phyloP scores from a whole-genome alignment of 2,329 filamentous ascomycete species.

The Scedosporium minutisporum region DNA sequence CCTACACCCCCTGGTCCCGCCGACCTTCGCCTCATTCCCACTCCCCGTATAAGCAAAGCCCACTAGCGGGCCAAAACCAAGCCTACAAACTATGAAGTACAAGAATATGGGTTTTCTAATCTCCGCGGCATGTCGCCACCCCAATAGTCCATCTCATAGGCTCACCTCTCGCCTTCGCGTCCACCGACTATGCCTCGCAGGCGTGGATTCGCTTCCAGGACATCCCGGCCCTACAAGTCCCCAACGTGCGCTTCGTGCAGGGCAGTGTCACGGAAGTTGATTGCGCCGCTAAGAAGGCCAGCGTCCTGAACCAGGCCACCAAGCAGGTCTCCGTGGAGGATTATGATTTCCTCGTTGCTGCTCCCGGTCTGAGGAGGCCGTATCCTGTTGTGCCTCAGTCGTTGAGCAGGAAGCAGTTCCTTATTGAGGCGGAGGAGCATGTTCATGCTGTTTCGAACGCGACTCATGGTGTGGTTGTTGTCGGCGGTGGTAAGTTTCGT shows the following conservation, averaged over 20 bases:
- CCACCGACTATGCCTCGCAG: constrained; percentile 51
- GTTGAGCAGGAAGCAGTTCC: constrained; percentile 49
- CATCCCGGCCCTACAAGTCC: constrained; percentile 54
- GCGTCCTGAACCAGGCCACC: constrained; percentile 39
- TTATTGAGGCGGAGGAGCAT: constrained; percentile 51
- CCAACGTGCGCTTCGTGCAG: constrained; percentile 54
- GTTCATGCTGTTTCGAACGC: constrained; percentile 44
- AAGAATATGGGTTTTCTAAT: not conserved
- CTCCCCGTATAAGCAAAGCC: not conserved
- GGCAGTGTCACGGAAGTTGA: constrained; percentile 56
- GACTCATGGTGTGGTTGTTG: constrained; percentile 52
- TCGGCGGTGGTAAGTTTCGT: constrained; percentile 46
- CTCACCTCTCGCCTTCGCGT: constrained; percentile 61
- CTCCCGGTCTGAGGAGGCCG: constrained; percentile 57
- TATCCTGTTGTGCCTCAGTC: constrained; percentile 68
- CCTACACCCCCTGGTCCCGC: not conserved
- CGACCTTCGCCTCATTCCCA: not conserved
- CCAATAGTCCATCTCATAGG: constrained; percentile 63
- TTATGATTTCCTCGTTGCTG: constrained; percentile 70
- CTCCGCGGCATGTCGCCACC: not conserved
- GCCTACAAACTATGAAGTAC: no score
- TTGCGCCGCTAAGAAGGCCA: constrained; percentile 46
- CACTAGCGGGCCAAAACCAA: not conserved
- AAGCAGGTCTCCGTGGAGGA: constrained; percentile 29
- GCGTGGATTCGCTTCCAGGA: constrained; percentile 63